Conservation (phyloP, 495 filamentous ascomycete species). For the Aspergillus nanangensis region DNA sequence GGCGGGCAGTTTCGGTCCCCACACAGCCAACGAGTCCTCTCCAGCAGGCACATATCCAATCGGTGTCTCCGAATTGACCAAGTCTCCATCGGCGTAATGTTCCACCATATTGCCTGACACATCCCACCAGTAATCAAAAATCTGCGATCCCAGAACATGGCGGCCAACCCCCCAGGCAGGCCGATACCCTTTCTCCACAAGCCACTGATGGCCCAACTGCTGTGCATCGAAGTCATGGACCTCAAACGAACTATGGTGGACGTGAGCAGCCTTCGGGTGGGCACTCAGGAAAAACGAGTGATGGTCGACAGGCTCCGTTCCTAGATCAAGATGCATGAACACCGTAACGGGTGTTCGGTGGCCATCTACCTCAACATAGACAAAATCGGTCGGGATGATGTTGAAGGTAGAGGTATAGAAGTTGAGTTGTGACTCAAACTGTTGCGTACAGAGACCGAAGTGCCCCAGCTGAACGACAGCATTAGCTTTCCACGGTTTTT, state of each 20-base stretch:
- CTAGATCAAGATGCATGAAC: slow-evolving; percentile 61
- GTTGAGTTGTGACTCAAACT: slow-evolving; percentile 52
- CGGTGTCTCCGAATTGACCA: slow-evolving; percentile 56
- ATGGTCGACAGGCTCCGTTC: slow-evolving; percentile 58
- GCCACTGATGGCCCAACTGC: slow-evolving; percentile 68
- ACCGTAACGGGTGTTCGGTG: slow-evolving; percentile 43
- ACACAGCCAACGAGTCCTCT: slow-evolving; percentile 15
- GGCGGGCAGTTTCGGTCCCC: slow-evolving; percentile 20
- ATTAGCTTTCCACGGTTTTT: slow-evolving; percentile 20
- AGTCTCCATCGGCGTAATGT: slow-evolving; percentile 66
- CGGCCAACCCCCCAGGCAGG: slow-evolving; percentile 70
- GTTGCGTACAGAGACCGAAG: slow-evolving; percentile 59
- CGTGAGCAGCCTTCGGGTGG: slow-evolving; percentile 53
- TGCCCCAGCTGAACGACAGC: slow-evolving; percentile 64
- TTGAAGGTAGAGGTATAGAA: slow-evolving; percentile 67
- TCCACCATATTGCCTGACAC: slow-evolving; percentile 57
- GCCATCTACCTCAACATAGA: slow-evolving; percentile 11
- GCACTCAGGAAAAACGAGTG: slow-evolving; percentile 64
- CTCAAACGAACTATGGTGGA: slow-evolving; percentile 70
- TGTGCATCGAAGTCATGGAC: slow-evolving; percentile 72
- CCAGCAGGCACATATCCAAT: slow-evolving; percentile 19
- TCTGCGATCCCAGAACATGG: slow-evolving; percentile 68
- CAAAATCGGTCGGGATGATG: slow-evolving; percentile 42
- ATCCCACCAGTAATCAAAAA: slow-evolving; percentile 77
- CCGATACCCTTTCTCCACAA: slow-evolving; percentile 56